Base-by-base conservation (phyloP, 331 rosid genomes). In the Telfairia occidentalis region DNA sequence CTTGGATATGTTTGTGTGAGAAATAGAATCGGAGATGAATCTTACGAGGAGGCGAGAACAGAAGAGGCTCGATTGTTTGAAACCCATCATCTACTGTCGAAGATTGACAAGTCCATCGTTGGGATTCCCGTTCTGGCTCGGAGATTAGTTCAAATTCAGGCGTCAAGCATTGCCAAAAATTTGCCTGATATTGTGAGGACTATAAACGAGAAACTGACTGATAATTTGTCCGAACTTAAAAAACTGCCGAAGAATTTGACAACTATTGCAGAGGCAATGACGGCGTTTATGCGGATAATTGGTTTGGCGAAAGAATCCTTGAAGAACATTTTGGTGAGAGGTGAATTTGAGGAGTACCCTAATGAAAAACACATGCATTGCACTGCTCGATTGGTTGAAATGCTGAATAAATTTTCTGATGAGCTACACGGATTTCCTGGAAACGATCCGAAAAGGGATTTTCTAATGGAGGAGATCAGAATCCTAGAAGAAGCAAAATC, bases 1-100 rank as follows among this genome's bases (percentile, higher is more conserved):
- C 72, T 76, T n/a, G 78, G 78, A 0, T 76, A 76, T 30, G 78
- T 76, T 1, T 76, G 78, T 23, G 78, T 59, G 1, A 30, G 78
- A n/a, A 76, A 76, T 35, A 12, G 78, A 1, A 60, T 76, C 4
- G 78, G 78, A 2, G 72, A 76, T 4, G 78, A 76, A 12, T 26
- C 72, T 1, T 76, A 58, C 3, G 72, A 60, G n/a, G 72, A 76
- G 16, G 78, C 78, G 0, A 54, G 78, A 43, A 3, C 0, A 7
- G 78, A 76, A 34, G 78, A 76, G 13, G 72, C 30, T 6, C 1
- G 3, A 9, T 2, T 76, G 6, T 76, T 76, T 60, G 46, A 60
- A 19, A 13, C 32, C 0, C 78, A 76, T 61, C 72, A 16, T 1
- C 15, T 76, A 9, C 21, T 76, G 12, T 76, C 78, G 0, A 76